These are phyloP conservation scores for Plasmodium fragile DNA, from an alignment of 169 alveolate genomes.

Conservation along the genomic window DNA sequence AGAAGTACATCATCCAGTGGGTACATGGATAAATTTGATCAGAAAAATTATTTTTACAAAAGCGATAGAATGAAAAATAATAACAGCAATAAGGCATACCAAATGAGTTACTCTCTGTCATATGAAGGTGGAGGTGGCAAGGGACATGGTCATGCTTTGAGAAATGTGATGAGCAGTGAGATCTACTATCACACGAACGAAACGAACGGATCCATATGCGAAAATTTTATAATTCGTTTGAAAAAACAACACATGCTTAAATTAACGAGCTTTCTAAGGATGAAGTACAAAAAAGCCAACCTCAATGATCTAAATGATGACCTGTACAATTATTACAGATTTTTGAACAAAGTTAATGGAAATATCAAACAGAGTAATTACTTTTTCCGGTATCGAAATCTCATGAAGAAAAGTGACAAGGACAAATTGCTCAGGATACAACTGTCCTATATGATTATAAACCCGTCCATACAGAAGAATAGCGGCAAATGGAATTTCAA, in stretches of 20 bases:
- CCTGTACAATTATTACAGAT: slow-evolving; percentile 53
- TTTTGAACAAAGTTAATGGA: slow-evolving; percentile 63
- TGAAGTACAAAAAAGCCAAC: slow-evolving; percentile 17
- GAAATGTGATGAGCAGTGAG: not conserved
- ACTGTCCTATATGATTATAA: slow-evolving; percentile 69
- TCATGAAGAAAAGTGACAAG: slow-evolving; percentile 72
- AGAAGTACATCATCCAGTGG: not conserved
- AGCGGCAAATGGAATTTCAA: slow-evolving; percentile 74
- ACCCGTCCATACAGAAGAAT: slow-evolving; percentile 64
- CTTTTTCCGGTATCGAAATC: slow-evolving; percentile 11
- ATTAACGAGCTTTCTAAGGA: slow-evolving; percentile 31
- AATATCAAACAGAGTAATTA: slow-evolving; percentile 52
- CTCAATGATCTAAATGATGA: slow-evolving; percentile 37
- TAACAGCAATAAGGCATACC: slow-evolving; percentile 8
- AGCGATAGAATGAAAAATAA: slow-evolving; percentile 14
- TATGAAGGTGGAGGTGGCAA: slow-evolving; percentile 1
- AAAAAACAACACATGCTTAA: slow-evolving; percentile 62
- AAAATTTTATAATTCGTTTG: slow-evolving; percentile 20
- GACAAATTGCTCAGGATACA: slow-evolving; percentile 55
- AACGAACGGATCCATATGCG: not conserved
- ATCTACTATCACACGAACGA: not conserved
- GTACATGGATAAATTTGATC: slow-evolving; percentile 29
- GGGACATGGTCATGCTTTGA: not conserved
- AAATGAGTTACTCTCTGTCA: not conserved
- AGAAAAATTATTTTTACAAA: slow-evolving; percentile 20